A percentile compares a stretch with the other conserved stretches of the same genome.
phyloP scores from a whole-genome alignment of 202 grass and related monocot genomes.

The Carex arenaria region DNA sequence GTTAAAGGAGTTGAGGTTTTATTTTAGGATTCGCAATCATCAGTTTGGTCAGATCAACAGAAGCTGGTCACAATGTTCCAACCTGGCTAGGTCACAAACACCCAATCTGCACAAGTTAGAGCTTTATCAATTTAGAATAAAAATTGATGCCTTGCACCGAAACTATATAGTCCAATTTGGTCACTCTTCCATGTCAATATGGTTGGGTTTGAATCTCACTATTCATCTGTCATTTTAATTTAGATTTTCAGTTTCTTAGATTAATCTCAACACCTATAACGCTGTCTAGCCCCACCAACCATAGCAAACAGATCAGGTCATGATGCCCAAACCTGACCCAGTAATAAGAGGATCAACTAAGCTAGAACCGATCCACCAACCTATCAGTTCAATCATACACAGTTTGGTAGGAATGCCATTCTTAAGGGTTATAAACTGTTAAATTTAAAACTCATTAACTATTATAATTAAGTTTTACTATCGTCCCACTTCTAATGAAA shows the following conservation, averaged over 20 bases:
- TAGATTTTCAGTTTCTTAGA: not conserved
- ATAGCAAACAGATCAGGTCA: not conserved
- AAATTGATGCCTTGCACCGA: not conserved
- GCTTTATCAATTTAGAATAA: not conserved
- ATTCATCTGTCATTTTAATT: not conserved
- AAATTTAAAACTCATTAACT: not conserved
- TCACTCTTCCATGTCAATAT: not conserved
- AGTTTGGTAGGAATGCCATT: not conserved
- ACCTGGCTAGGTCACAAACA: not conserved
- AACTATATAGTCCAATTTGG: not conserved
- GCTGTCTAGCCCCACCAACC: not conserved
- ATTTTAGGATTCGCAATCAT: too few relatives aligned
- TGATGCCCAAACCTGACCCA: not conserved
- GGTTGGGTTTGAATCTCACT: not conserved
- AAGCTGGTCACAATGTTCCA: not conserved
- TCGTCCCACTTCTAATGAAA: not conserved
- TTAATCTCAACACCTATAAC: conserved; percentile 12
- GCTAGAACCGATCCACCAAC: not conserved
- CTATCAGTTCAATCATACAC: not conserved
- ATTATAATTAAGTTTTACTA: not conserved
- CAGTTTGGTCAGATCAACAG: too few relatives aligned
- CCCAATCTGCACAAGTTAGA: not conserved
- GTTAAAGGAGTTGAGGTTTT: too few relatives aligned
- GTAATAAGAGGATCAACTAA: not conserved
- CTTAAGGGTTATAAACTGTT: not conserved